Evolutionary conservation across 495 filamentous ascomycete species (phyloP).

Genomic region (Evernia prunastri): DNA sequence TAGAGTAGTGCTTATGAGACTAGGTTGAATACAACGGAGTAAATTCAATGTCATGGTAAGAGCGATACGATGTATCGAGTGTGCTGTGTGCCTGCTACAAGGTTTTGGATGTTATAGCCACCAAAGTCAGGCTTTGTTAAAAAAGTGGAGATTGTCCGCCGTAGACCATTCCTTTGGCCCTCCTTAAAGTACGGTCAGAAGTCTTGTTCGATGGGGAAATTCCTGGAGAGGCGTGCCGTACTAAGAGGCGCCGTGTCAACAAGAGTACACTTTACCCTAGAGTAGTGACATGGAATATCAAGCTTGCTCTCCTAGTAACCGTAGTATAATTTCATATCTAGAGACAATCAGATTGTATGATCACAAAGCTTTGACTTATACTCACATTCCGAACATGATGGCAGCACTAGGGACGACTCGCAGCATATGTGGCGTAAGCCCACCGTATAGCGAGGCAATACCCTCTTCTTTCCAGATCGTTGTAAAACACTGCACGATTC

Average conservation of each 20-base stretch:
- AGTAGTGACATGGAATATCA: not conserved
- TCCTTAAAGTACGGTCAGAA: not conserved
- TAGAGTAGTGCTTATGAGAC: no score
- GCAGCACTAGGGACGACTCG: constrained; percentile 73
- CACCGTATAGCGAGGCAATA: constrained; percentile 50
- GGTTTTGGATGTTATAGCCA: not conserved
- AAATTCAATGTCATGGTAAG: not conserved
- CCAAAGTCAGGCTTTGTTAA: not conserved
- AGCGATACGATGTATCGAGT: not conserved
- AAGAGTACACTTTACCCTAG: no score
- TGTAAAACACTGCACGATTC: constrained; percentile 49
- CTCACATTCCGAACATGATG: constrained; percentile 86
- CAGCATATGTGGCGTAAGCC: constrained; percentile 52
- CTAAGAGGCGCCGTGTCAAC: no score
- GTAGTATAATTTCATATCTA: constrained; percentile 63
- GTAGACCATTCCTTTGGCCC: not conserved
- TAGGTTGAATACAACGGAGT: not conserved
- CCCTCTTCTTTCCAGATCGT: constrained; percentile 52
- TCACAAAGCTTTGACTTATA: not conserved
- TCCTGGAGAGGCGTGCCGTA: not conserved
- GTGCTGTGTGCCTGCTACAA: not conserved
- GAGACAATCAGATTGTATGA: constrained; percentile 1
- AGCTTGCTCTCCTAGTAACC: constrained; percentile 35
- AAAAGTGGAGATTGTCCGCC: not conserved
- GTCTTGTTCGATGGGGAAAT: not conserved